Conservation (phyloP, 306 rosid genomes). For the Cucurbita pepo region DNA sequence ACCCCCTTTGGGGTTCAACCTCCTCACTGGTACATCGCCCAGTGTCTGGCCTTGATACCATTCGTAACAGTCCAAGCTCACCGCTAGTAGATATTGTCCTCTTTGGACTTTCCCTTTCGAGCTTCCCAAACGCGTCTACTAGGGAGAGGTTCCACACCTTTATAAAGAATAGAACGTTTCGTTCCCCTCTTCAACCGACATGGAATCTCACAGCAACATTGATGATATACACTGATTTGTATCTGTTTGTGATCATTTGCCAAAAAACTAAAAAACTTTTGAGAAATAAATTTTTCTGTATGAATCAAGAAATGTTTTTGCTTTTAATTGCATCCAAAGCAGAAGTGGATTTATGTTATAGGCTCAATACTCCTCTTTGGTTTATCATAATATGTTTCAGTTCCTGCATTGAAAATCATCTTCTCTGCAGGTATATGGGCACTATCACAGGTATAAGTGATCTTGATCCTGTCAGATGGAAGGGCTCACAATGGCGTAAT, state of each 20-base stretch:
- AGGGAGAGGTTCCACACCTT: no score
- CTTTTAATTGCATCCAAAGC: background rate
- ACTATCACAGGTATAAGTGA: conserved; percentile 86
- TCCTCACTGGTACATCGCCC: no score
- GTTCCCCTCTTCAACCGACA: no score
- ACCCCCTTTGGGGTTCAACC: no score
- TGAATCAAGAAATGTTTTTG: background rate
- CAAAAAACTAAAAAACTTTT: background rate
- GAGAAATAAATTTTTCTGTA: background rate
- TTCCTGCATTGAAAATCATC: background rate
- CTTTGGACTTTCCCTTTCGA: no score
- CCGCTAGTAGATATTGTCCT: no score
- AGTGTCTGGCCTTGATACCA: no score
- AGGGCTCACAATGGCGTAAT: conserved; percentile 93
- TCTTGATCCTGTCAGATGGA: conserved; percentile 90
- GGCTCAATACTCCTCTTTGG: background rate
- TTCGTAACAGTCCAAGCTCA: no score
- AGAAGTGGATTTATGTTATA: background rate
- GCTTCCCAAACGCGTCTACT: no score
- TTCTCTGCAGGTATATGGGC: conserved; percentile 78
- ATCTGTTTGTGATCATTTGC: background rate
- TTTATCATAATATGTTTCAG: background rate
- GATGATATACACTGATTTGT: background rate
- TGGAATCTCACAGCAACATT: background rate
- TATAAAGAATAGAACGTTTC: no score